A percentile compares a stretch with the other conserved stretches of the same genome.
These are phyloP conservation scores for Thraustotheca clavata DNA, from an alignment of 352 stramenopile genomes.

Conservation along the genomic window DNA sequence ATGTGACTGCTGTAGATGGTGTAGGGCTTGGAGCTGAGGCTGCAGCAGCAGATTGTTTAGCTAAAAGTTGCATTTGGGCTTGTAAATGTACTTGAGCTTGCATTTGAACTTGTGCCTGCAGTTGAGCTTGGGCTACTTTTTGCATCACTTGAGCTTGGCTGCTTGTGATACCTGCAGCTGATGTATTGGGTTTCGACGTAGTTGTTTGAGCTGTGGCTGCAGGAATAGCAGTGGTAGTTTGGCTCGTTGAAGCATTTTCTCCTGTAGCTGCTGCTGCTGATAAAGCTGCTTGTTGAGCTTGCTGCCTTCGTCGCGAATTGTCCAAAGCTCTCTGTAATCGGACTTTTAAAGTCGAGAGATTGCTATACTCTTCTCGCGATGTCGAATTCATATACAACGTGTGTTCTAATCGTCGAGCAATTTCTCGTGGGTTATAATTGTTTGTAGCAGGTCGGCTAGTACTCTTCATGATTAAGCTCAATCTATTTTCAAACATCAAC, in stretches of 20 bases:
- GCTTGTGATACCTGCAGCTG: constrained; percentile 6
- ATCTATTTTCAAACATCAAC: too few species aligned
- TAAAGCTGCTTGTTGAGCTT: constrained; percentile 41
- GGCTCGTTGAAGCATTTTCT: too few species aligned
- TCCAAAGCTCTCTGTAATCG: constrained; percentile 77
- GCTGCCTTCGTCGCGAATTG: constrained; percentile 67
- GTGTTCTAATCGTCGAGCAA: constrained; percentile 72
- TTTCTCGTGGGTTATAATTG: constrained; percentile 86
- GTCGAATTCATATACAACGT: constrained; percentile 80
- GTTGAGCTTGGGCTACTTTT: constrained; percentile 7
- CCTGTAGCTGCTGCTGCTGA: constrained; percentile 32
- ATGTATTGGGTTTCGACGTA: neutral
- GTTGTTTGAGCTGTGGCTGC: neutral
- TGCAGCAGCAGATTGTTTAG: constrained; percentile 23
- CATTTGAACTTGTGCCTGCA: constrained; percentile 3
- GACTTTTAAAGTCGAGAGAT: constrained; percentile 77
- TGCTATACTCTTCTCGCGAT: constrained; percentile 81
- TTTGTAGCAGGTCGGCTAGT: constrained; percentile 73
- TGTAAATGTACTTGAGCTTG: constrained; percentile 29
- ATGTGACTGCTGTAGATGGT: constrained; percentile 23
- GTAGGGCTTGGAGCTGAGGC: constrained; percentile 25
- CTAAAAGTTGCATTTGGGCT: constrained; percentile 55
- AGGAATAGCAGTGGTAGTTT: neutral
- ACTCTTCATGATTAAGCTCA: constrained; percentile 87
- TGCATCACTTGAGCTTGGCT: constrained; percentile 15